A percentile compares a stretch with the other conserved stretches of the same genome.
These are phyloP conservation scores for Eucalyptus cladocalyx DNA, from an alignment of 345 rosid genomes.

Conservation along the genomic window DNA sequence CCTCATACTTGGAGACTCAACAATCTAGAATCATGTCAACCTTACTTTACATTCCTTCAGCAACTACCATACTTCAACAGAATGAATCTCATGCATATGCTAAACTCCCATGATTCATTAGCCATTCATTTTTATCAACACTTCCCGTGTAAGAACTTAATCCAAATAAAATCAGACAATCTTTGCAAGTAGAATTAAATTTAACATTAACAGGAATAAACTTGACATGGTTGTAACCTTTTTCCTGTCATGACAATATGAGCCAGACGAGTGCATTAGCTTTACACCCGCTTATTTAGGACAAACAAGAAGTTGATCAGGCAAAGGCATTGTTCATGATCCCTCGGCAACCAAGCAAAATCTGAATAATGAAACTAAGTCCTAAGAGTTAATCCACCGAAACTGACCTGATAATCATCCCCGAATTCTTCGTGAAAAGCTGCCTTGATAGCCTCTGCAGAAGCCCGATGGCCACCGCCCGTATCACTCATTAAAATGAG, in stretches of 20 bases:
- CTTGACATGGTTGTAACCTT: not conserved
- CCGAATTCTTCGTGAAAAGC: conserved; percentile 85
- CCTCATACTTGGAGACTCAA: not conserved
- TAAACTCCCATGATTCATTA: not conserved
- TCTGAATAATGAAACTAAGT: not conserved
- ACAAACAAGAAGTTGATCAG: not conserved
- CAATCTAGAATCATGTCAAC: not conserved
- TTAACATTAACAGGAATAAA: not conserved
- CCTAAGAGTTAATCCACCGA: not conserved
- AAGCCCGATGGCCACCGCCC: conserved; percentile 98
- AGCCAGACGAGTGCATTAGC: not conserved
- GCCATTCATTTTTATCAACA: not conserved
- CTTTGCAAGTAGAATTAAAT: not conserved
- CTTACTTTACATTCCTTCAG: not conserved
- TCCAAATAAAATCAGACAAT: not conserved
- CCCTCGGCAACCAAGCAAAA: not conserved
- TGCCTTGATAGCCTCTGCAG: conserved; percentile 93
- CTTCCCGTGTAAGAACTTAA: not conserved
- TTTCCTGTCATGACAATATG: not conserved
- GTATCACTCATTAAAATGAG: conserved; percentile 99
- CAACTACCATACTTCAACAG: not conserved
- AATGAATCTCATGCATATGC: not conserved
- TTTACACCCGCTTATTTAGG: not conserved
- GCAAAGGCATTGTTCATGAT: not conserved
- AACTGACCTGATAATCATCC: conserved; percentile 82